Conservation (phyloP, 192 early-diverging fungal species). For the Geranomyces michiganensis region DNA sequence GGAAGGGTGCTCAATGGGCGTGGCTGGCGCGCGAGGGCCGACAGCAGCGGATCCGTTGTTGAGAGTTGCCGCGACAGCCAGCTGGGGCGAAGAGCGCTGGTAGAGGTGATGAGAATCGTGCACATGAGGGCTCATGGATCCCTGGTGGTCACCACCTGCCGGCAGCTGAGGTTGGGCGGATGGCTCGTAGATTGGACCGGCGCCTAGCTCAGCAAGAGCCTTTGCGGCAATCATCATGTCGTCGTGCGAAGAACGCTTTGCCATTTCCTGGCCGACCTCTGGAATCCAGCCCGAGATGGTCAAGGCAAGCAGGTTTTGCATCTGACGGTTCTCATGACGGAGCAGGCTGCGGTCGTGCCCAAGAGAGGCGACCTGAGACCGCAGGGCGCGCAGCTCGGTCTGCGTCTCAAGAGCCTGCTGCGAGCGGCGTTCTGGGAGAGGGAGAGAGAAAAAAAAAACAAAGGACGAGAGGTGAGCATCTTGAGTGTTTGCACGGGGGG, state of each 20-base stretch:
- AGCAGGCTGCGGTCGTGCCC: slow-evolving; percentile 8
- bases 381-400: slow-evolving; percentile 20
- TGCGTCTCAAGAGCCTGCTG: slow-evolving; percentile 19
- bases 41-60: neutral
- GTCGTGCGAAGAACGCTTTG: slow-evolving; percentile 9
- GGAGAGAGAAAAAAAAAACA: neutral
- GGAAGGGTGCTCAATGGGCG: slow-evolving; percentile 2
- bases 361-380: slow-evolving; percentile 15
- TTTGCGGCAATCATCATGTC: slow-evolving; percentile 34
- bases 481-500: neutral
- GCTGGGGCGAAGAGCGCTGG: neutral
- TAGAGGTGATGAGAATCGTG: neutral
- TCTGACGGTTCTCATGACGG: slow-evolving; percentile 23
- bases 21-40: neutral
- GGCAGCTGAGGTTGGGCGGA: no score
- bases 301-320: slow-evolving; percentile 30
- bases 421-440: slow-evolving; percentile 19
- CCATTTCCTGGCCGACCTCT: slow-evolving; percentile 13
- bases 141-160: no score
- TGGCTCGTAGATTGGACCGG: slow-evolving; percentile 2
- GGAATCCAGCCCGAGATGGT: slow-evolving; percentile 26
- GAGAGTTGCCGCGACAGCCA: neutral
- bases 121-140: neutral
- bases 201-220: slow-evolving; percentile 19
- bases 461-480: neutral